Conservation (phyloP, 371 early-diverging fungal species). For the Mortierella sp. region DNA sequence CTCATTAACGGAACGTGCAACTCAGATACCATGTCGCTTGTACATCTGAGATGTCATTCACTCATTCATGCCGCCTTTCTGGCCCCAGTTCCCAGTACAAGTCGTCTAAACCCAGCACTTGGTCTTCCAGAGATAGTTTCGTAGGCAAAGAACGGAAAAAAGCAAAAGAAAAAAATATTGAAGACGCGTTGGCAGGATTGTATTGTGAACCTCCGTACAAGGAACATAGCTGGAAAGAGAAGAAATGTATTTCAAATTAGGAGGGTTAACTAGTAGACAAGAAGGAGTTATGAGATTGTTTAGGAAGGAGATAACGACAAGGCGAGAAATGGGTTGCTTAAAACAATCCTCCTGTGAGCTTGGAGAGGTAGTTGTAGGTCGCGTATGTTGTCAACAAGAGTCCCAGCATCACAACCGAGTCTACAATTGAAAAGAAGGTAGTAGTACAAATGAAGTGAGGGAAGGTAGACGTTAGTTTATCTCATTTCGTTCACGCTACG, state of each 20-base stretch:
- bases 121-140: background rate
- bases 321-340: background rate
- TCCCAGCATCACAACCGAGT: slow-evolving; percentile 54
- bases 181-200: background rate
- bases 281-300: background rate
- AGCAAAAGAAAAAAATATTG: too few species aligned
- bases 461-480: background rate
- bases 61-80: background rate
- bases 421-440: slow-evolving; percentile 5
- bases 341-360: slow-evolving; percentile 45
- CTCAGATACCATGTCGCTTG: slow-evolving; percentile 1
- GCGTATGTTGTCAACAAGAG: slow-evolving; percentile 52
- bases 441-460: background rate
- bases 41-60: background rate
- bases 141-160: too few species aligned
- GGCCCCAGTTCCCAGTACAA: background rate
- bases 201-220: background rate
- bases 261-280: background rate
- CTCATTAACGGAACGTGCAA: background rate
- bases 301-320: background rate
- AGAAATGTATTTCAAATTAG: background rate
- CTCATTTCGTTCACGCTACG: background rate
- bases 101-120: background rate
- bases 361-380: slow-evolving; percentile 53
- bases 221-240: background rate